phyloP scores from a whole-genome alignment of 129 eudicot species.

The Tagetes patula region DNA sequence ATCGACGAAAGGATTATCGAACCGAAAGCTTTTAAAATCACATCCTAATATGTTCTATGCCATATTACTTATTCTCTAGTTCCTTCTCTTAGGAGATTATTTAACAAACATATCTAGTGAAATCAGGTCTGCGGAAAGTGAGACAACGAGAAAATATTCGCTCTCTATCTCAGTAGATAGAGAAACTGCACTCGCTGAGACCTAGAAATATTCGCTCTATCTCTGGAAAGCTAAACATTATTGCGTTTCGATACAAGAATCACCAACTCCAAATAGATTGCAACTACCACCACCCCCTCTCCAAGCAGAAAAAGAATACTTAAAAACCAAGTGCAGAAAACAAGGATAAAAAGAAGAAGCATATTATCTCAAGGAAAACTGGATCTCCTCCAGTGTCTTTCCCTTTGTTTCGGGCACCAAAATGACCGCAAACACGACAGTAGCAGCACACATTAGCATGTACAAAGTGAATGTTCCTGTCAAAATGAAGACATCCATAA shows the following conservation, averaged over 20 bases:
- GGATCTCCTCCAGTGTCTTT: constrained; percentile 90
- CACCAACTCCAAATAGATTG: constrained; percentile 6
- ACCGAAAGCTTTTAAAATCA: too few species aligned
- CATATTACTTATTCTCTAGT: neutral
- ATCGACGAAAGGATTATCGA: too few species aligned
- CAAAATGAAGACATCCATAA: constrained; percentile 9
- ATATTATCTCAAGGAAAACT: constrained; percentile 64
- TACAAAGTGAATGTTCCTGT: constrained; percentile 82
- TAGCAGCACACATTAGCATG: constrained; percentile 52
- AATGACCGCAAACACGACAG: constrained; percentile 56
- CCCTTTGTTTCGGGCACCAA: constrained; percentile 97
- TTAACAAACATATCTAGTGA: neutral
- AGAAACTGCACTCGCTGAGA: too few species aligned
- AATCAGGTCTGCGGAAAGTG: too few species aligned
- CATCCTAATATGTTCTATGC: neutral
- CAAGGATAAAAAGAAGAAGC: neutral
- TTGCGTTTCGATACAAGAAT: constrained; percentile 26
- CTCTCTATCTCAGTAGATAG: too few species aligned
- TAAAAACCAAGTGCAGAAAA: constrained; percentile 6
- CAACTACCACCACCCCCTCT: constrained; percentile 6
- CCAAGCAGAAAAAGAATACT: constrained; percentile 19
- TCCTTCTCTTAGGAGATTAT: neutral
- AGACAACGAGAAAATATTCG: too few species aligned
- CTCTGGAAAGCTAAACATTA: constrained; percentile 3
- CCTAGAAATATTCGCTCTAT: too few species aligned